phyloP scores from a whole-genome alignment of 1,284 basidiomycete species.

The Thelephora terrestris region DNA sequence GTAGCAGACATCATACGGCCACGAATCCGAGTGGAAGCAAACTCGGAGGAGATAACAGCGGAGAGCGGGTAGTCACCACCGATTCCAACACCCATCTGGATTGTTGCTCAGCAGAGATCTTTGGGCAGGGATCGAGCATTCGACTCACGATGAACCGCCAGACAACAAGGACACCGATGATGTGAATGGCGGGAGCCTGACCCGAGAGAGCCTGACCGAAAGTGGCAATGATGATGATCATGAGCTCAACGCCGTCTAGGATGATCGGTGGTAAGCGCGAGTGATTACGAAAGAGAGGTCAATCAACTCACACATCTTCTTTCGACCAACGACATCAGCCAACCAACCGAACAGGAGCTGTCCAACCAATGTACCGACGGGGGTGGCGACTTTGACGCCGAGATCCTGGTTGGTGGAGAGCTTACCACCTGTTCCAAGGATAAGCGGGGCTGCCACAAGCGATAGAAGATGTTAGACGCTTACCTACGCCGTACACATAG shows the following conservation, averaged over 20 bases:
- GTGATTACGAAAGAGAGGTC: background rate
- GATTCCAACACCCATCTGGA: slow-evolving; percentile 56
- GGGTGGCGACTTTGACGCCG: slow-evolving; percentile 54
- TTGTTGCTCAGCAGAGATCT: background rate
- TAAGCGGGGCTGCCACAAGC: background rate
- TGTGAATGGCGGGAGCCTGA: slow-evolving; percentile 45
- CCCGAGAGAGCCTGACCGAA: slow-evolving; percentile 55
- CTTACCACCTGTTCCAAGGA: slow-evolving; percentile 12
- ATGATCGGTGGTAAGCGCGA: slow-evolving; percentile 11
- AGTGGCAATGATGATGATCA: slow-evolving; percentile 58
- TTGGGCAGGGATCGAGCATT: background rate
- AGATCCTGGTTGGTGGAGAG: slow-evolving; percentile 48
- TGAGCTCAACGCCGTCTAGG: slow-evolving; percentile 62
- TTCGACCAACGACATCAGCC: slow-evolving; percentile 62
- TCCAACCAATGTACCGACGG: slow-evolving; percentile 36
- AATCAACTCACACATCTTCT: slow-evolving; percentile 48
- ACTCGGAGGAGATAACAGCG: slow-evolving; percentile 66
- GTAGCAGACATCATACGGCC: slow-evolving; percentile 68
- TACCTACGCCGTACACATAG: slow-evolving; percentile 37
- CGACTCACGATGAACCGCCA: slow-evolving; percentile 52
- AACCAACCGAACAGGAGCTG: slow-evolving; percentile 67
- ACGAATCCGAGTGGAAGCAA: slow-evolving; percentile 62
- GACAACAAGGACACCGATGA: slow-evolving; percentile 66
- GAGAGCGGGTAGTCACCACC: slow-evolving; percentile 65
- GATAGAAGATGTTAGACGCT: background rate